These are phyloP conservation scores for Penicillium flavigenum DNA, from an alignment of 495 filamentous ascomycete species.

Conservation along the genomic window DNA sequence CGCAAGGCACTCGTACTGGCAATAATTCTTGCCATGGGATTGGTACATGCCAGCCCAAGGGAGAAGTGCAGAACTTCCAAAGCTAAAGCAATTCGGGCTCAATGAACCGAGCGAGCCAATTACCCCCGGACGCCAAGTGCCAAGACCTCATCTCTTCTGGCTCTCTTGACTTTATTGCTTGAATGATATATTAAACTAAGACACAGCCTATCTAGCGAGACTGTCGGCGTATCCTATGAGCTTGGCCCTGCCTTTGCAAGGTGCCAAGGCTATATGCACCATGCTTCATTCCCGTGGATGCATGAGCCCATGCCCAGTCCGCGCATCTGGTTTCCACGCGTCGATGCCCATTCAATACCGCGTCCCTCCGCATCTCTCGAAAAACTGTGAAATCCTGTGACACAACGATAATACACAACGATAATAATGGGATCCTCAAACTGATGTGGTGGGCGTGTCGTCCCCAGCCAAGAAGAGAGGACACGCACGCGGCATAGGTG, in stretches of 20 bases:
- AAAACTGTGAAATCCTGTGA: background rate
- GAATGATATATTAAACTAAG: constrained; percentile 8
- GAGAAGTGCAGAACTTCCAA: background rate
- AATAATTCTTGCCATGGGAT: background rate
- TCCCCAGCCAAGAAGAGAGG: constrained; percentile 5
- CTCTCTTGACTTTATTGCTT: constrained; percentile 7
- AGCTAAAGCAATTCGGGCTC: constrained; percentile 9
- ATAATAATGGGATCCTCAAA: background rate
- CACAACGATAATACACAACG: background rate
- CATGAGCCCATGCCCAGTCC: background rate
- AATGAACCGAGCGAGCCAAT: constrained; percentile 18
- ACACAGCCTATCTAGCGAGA: constrained; percentile 17
- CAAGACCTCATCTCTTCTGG: constrained; percentile 17
- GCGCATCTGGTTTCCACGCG: constrained; percentile 1
- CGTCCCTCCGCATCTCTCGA: background rate
- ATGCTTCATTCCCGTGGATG: background rate
- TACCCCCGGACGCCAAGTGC: constrained; percentile 24
- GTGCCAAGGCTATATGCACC: constrained; percentile 3
- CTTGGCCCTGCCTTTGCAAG: constrained; percentile 1
- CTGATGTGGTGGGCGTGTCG: background rate
- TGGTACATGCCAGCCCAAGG: background rate
- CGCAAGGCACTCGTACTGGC: constrained; percentile 16
- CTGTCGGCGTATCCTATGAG: constrained; percentile 3
- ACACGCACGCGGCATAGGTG: constrained; percentile 4
- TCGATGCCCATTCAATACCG: background rate